These are phyloP conservation scores for Durotheca rogersii DNA, from an alignment of 495 filamentous ascomycete genomes.

Conservation along the genomic window DNA sequence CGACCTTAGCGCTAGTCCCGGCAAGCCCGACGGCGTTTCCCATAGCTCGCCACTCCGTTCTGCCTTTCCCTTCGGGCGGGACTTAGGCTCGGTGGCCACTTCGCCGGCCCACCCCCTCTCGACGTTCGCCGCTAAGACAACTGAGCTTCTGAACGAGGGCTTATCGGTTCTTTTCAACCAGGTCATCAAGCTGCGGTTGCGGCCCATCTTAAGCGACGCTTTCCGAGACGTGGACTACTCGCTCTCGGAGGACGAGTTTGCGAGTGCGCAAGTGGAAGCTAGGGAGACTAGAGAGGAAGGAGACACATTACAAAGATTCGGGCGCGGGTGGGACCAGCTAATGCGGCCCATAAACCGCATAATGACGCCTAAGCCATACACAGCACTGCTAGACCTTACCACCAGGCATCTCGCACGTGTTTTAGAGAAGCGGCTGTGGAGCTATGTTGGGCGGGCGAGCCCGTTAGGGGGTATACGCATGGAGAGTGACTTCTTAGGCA, in stretches of 20 bases:
- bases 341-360: constrained; percentile 80
- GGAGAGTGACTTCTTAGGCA: constrained; percentile 81
- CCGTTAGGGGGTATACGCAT: constrained; percentile 82
- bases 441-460: constrained; percentile 76
- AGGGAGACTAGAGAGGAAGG: constrained; percentile 53
- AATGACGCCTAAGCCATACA: constrained; percentile 70
- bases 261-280: constrained; percentile 49
- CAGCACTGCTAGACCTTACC: constrained; percentile 69
- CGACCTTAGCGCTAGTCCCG: constrained; percentile 51
- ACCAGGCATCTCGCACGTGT: constrained; percentile 68
- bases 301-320: constrained; percentile 64
- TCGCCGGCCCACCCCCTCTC: constrained; percentile 65
- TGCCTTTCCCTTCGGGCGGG: constrained; percentile 75
- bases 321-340: constrained; percentile 75
- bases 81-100: constrained; percentile 65
- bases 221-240: constrained; percentile 90
- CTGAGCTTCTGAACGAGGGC: constrained; percentile 79
- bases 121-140: constrained; percentile 72
- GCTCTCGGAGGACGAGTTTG: constrained; percentile 52
- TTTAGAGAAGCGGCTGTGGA: constrained; percentile 89
- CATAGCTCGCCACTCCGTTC: constrained; percentile 51
- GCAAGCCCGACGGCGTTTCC: constrained; percentile 29
- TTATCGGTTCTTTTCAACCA: constrained; percentile 83
- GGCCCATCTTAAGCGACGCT: constrained; percentile 79
- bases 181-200: constrained; percentile 80